phyloP scores from a whole-genome alignment of 2,329 filamentous ascomycete species.

The Xylariaceae sp. region DNA sequence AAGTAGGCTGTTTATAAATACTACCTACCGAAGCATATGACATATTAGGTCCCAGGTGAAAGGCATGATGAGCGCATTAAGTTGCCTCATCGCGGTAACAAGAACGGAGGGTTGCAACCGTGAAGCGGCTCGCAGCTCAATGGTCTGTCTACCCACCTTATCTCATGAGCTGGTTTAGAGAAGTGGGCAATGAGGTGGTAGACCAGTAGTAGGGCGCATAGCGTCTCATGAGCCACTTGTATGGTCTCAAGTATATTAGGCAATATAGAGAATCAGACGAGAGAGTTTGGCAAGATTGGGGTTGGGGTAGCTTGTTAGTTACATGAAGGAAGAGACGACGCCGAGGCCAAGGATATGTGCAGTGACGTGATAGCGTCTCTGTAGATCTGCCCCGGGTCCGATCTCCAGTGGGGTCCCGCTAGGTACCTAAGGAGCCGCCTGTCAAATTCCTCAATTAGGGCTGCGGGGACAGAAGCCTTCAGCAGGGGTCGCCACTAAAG shows the following conservation, averaged over 20 bases:
- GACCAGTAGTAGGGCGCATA: not conserved
- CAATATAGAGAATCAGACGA: slow-evolving; percentile 9
- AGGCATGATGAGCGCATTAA: slow-evolving; percentile 1
- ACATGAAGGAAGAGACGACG: not conserved
- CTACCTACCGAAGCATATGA: not conserved
- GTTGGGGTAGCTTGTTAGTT: not conserved
- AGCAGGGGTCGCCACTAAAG: not conserved
- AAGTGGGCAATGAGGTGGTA: not conserved
- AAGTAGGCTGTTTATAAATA: slow-evolving; percentile 12
- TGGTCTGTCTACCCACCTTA: slow-evolving; percentile 5
- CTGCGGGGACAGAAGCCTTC: slow-evolving; percentile 17
- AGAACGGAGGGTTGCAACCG: slow-evolving; percentile 11
- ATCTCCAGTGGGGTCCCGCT: slow-evolving; percentile 6
- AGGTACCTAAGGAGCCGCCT: slow-evolving; percentile 13
- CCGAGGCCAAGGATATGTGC: not conserved
- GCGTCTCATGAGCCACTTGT: not conserved
- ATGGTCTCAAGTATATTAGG: slow-evolving; percentile 10
- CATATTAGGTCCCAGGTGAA: not conserved
- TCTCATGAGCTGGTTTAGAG: not conserved
- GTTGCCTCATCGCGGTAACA: slow-evolving; percentile 4
- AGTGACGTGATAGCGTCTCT: not conserved
- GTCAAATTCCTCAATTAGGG: slow-evolving; percentile 20
- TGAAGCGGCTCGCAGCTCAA: not conserved
- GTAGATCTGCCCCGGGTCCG: slow-evolving; percentile 11
- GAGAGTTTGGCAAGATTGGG: slow-evolving; percentile 2